phyloP scores from a whole-genome alignment of 2,329 filamentous ascomycete species.

The Huntiella bhutanensis region DNA sequence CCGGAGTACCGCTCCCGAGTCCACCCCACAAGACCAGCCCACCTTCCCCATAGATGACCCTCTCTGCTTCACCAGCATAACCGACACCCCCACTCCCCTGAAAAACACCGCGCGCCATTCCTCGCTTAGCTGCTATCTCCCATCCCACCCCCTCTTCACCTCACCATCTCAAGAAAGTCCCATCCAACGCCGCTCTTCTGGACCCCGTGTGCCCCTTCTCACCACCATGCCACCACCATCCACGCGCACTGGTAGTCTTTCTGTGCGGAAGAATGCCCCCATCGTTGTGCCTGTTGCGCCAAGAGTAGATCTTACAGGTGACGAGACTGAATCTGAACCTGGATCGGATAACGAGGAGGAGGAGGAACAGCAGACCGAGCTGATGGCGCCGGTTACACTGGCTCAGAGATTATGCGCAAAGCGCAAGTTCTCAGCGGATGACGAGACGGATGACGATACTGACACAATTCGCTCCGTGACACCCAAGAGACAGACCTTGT shows the following conservation, averaged over 20 bases:
- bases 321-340: conserved; percentile 16
- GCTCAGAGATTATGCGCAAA: too few species aligned
- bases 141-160: background rate
- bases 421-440: too few species aligned
- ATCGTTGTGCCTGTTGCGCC: too few species aligned
- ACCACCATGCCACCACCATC: background rate
- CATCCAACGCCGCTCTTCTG: background rate
- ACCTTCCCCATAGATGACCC: conserved; percentile 7
- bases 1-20: conserved; percentile 17
- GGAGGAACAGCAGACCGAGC: background rate
- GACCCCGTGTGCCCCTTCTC: background rate
- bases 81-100: background rate
- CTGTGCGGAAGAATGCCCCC: background rate
- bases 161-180: background rate
- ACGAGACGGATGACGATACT: too few species aligned
- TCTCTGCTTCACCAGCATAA: background rate
- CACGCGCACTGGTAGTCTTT: background rate
- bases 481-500: conserved; percentile 9
- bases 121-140: background rate
- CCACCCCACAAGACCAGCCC: conserved; percentile 37
- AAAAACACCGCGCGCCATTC: background rate
- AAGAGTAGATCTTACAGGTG: conserved; percentile 2
- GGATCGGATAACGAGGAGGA: conserved; percentile 1
- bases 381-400: background rate
- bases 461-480: background rate